phyloP scores from a whole-genome alignment of 805 yeast genomes.

The Jamesozyma rosinii region DNA sequence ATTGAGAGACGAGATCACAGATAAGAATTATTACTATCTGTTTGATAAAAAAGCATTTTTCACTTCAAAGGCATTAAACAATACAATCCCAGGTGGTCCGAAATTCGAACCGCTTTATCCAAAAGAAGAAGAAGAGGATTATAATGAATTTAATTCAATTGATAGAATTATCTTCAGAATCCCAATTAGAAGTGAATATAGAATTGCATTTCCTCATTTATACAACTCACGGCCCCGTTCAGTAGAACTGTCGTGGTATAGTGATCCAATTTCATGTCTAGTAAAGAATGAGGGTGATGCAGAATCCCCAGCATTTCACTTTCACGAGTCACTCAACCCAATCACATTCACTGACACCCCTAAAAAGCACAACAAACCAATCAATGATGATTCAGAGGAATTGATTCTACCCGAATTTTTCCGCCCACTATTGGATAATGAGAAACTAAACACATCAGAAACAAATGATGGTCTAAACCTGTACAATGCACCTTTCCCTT shows the following conservation, averaged over 20 bases:
- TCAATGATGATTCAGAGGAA: slow-evolving; percentile 22
- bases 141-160: slow-evolving; percentile 80
- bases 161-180: slow-evolving; percentile 77
- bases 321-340: slow-evolving; percentile 48
- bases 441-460: slow-evolving; percentile 38
- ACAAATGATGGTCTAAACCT: slow-evolving; percentile 52
- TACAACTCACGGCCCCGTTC: slow-evolving; percentile 70
- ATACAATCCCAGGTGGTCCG: slow-evolving; percentile 92
- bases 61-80: slow-evolving; percentile 84
- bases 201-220: slow-evolving; percentile 76
- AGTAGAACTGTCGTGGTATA: slow-evolving; percentile 54
- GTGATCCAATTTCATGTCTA: slow-evolving; percentile 49
- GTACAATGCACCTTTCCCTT: slow-evolving; percentile 82
- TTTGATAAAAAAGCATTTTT: slow-evolving; percentile 74
- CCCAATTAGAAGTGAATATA: slow-evolving; percentile 72
- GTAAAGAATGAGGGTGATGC: slow-evolving; percentile 36
- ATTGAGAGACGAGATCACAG: slow-evolving; percentile 47
- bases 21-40: slow-evolving; percentile 55
- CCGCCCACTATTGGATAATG: slow-evolving; percentile 45
- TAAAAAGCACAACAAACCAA: slow-evolving; percentile 4
- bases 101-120: slow-evolving; percentile 80
- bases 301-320: slow-evolving; percentile 47
- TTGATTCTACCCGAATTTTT: slow-evolving; percentile 36
- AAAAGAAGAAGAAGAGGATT: slow-evolving; percentile 64
- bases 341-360: slow-evolving; percentile 30